Conservation (phyloP, 495 filamentous ascomycete genomes). For the Emericellopsis terricola region DNA sequence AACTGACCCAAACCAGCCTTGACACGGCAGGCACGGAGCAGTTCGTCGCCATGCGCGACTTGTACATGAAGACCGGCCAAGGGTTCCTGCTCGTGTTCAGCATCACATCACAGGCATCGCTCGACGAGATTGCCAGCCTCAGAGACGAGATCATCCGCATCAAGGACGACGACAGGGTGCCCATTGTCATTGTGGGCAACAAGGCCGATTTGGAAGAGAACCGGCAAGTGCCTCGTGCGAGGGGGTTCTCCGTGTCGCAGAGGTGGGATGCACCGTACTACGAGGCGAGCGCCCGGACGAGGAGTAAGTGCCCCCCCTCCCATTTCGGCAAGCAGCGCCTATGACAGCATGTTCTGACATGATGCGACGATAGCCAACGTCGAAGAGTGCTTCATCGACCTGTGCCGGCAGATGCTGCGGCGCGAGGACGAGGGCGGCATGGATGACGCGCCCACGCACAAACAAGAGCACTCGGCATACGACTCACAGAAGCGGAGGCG, state of each 20-base stretch:
- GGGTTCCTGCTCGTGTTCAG: conserved; percentile 96
- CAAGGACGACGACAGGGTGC: conserved; percentile 83
- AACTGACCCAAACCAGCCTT: no score
- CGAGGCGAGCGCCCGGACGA: conserved; percentile 71
- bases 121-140: conserved; percentile 72
- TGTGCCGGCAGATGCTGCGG: conserved; percentile 80
- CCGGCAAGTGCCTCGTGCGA: conserved; percentile 61
- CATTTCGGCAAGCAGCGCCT: background rate
- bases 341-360: conserved; percentile 6
- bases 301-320: conserved; percentile 19
- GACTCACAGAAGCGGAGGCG: conserved; percentile 14
- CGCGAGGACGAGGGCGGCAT: conserved; percentile 38
- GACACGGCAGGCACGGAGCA: conserved; percentile 97
- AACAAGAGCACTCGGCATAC: no score
- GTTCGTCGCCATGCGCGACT: conserved; percentile 63
- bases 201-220: conserved; percentile 93
- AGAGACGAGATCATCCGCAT: conserved; percentile 94
- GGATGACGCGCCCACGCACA: conserved; percentile 18
- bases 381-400: conserved; percentile 85
- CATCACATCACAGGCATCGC: conserved; percentile 73
- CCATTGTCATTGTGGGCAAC: conserved; percentile 93
- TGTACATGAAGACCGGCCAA: conserved; percentile 95
- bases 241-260: conserved; percentile 73
- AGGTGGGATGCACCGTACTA: conserved; percentile 91
- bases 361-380: conserved; percentile 63